Evolutionary conservation across 2,329 filamentous ascomycete species (phyloP), one percentile per base, ranked within the genome.

Genomic region (Phyllosticta citriasiana): DNA sequence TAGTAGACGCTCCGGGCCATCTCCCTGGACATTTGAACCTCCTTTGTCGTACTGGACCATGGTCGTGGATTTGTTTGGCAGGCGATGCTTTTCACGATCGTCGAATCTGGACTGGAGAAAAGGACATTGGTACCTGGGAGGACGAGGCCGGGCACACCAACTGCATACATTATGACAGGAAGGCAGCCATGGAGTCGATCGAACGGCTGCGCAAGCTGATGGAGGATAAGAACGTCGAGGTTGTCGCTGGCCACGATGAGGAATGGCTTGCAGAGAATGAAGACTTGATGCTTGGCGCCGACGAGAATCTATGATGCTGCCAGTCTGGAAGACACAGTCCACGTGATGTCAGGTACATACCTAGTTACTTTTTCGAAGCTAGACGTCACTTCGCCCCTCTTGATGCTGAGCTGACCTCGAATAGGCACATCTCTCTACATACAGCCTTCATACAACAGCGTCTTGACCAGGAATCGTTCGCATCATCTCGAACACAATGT

Each of bases 21-120:
- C 63, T 83, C 0, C 74, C 74, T 4, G 80, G 80, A 0, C 81
- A 83, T 62, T 67, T 83, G 1, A 82, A 82, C 63, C 63, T 82
- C 0, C 72, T 83, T 0, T 77, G 72, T 7, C 72, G 78, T 0
- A 73, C 72, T 0, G 73, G 66, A 0, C 67, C 71, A 4, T 60
- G 65, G 53, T 74, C 73, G 50, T 82, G 78, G 72, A 70, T 81
- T 0, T 79, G 78, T 65, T 74, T 84, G 0, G 78, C 76, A 7
- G 81, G 80, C 0, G 81, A 84, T 65, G 77, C 78, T 33, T 84
- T 78, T 63, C 82, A 84, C 64, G 80, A 84, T 66, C 69, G 70
- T 0, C 67, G 81, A 50, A 74, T 84, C 2, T 67, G 84, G 67
- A 77, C 70, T 1, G 79, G 80, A 0, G 80, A 83, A 66, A 80